phyloP scores from a whole-genome alignment of 345 rosid genomes.

The Acer campestre region DNA sequence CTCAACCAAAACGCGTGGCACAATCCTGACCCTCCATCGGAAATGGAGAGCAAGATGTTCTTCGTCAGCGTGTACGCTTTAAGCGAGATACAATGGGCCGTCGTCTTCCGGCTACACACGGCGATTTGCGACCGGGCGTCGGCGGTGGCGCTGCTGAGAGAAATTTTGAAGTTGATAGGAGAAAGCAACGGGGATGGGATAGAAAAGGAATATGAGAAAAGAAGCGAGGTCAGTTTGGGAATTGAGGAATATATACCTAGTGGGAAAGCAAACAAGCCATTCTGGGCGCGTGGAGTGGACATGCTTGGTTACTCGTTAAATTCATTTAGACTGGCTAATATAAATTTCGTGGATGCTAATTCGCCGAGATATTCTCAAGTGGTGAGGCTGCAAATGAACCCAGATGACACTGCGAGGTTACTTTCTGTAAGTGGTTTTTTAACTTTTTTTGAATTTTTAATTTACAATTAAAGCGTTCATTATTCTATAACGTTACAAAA shows the following conservation, averaged over 20 bases:
- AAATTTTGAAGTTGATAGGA: slow-evolving; percentile 40
- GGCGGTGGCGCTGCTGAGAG: slow-evolving; percentile 59
- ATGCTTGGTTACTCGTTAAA: slow-evolving; percentile 89
- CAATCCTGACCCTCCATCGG: slow-evolving; percentile 26
- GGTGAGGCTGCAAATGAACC: slow-evolving; percentile 51
- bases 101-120: slow-evolving; percentile 68
- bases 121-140: slow-evolving; percentile 72
- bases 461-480: too few relatives aligned
- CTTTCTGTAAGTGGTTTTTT: slow-evolving; percentile 48
- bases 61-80: slow-evolving; percentile 55
- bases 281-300: slow-evolving; percentile 92
- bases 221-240: slow-evolving; percentile 42
- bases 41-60: slow-evolving; percentile 39
- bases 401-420: slow-evolving; percentile 51
- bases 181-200: slow-evolving; percentile 20
- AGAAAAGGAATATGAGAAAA: slow-evolving; percentile 21
- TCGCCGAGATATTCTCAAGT: slow-evolving; percentile 53
- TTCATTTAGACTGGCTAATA: slow-evolving; percentile 61
- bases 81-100: slow-evolving; percentile 40
- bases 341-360: slow-evolving; percentile 53
- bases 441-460: too few relatives aligned
- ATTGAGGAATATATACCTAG: slow-evolving; percentile 76
- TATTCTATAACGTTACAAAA: too few relatives aligned
- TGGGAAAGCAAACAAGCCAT: slow-evolving; percentile 70
- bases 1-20: slow-evolving; percentile 64